Percentiles rank a stretch among this genome's conserved stretches.
phyloP scores from a whole-genome alignment of 306 rosid species.

The Mucuna pruriens region DNA sequence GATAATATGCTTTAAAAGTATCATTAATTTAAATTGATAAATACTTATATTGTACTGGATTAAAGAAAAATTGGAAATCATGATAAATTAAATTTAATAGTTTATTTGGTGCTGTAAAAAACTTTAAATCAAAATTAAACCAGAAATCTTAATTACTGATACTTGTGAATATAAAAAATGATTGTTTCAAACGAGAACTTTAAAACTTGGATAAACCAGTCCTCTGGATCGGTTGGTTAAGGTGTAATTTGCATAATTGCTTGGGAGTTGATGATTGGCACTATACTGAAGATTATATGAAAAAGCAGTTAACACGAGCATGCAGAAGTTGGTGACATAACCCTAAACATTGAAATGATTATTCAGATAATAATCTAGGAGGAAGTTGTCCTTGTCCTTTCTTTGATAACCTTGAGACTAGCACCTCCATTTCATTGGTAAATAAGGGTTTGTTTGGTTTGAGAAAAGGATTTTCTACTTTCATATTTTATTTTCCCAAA shows the following conservation, averaged over 20 bases:
- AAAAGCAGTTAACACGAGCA: not conserved
- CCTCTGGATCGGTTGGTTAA: not conserved
- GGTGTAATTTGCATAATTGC: not conserved
- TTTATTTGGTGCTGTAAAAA: not conserved
- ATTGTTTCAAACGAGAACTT: not conserved
- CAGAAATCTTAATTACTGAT: not conserved
- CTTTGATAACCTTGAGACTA: not conserved
- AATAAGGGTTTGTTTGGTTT: not conserved
- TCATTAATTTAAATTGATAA: not conserved
- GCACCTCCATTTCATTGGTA: not conserved
- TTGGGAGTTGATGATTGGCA: not conserved
- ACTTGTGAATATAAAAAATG: not conserved
- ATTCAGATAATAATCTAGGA: not conserved
- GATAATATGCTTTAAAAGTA: not conserved
- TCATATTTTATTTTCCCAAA: not conserved
- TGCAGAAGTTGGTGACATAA: not conserved
- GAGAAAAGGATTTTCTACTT: not conserved
- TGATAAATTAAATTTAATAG: not conserved
- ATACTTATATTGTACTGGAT: not conserved
- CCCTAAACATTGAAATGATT: not conserved
- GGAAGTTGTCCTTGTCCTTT: not conserved
- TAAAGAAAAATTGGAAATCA: not conserved
- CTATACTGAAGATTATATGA: not conserved
- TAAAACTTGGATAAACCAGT: not conserved
- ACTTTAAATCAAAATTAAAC: not conserved